Conservation (phyloP, 345 rosid species). For the Lepidium didymum region DNA sequence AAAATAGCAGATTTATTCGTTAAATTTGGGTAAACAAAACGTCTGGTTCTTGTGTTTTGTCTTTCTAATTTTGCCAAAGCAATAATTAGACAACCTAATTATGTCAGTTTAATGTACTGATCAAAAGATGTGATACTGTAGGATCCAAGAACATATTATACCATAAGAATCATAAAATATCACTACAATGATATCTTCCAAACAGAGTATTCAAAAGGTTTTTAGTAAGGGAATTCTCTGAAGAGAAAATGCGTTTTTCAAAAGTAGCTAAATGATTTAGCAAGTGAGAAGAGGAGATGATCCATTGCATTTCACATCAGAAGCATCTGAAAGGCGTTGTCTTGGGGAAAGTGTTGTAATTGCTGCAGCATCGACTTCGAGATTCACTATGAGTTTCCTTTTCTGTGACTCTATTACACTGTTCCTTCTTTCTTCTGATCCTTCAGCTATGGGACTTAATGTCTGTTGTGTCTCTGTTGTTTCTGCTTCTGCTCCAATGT, state of each 20-base stretch:
- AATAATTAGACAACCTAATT: slow-evolving; percentile 5
- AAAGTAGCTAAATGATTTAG: slow-evolving; percentile 28
- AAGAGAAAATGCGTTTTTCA: not conserved
- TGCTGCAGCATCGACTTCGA: slow-evolving; percentile 70
- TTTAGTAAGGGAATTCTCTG: not conserved
- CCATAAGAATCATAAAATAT: slow-evolving; percentile 7
- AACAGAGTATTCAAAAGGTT: not conserved
- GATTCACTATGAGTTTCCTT: slow-evolving; percentile 67
- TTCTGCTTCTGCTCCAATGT: slow-evolving; percentile 49
- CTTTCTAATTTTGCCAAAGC: not conserved
- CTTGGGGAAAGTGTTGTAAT: slow-evolving; percentile 65
- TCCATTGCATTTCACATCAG: slow-evolving; percentile 86
- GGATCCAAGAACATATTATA: slow-evolving; percentile 3
- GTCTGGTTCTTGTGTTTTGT: slow-evolving; percentile 7
- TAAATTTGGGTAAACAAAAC: not conserved
- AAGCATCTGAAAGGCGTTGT: slow-evolving; percentile 77
- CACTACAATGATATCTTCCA: not conserved
- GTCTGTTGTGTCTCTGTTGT: slow-evolving; percentile 52
- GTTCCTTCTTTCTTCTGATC: slow-evolving; percentile 54
- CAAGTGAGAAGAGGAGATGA: slow-evolving; percentile 78
- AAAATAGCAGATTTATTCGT: not conserved
- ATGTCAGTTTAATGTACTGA: not conserved
- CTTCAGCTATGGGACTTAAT: slow-evolving; percentile 73
- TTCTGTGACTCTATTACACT: slow-evolving; percentile 52
- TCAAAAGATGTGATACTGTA: not conserved